These are phyloP conservation scores for Cochlearia excelsa DNA, from an alignment of 345 rosid genomes.

Conservation along the genomic window DNA sequence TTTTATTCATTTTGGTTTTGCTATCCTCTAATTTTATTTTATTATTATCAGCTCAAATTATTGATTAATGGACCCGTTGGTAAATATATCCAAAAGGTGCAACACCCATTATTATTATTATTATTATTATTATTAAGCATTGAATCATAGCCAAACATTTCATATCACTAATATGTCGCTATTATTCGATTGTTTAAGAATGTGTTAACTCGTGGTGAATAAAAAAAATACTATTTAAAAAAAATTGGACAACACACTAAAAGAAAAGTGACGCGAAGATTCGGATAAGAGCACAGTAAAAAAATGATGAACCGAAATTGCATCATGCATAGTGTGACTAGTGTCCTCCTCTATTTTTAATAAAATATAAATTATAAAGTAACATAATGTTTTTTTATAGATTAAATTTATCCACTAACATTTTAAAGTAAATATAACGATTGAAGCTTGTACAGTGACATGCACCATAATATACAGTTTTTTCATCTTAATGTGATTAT, in stretches of 20 bases:
- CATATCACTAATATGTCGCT: conserved; percentile 33
- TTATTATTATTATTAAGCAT: no score
- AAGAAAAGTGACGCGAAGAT: conserved; percentile 31
- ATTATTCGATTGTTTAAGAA: conserved; percentile 39
- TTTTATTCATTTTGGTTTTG: no score
- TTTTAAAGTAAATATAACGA: conserved; percentile 27
- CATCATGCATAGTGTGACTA: conserved; percentile 34
- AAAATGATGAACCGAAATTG: conserved; percentile 28
- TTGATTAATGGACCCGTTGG: no score
- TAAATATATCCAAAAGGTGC: no score
- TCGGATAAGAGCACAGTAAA: conserved; percentile 27
- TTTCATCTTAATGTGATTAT: conserved; percentile 19
- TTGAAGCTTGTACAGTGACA: conserved; percentile 39
- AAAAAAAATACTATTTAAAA: conserved; percentile 1
- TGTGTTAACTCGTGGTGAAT: conserved; percentile 27
- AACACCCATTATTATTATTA: no score
- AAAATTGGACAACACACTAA: conserved; percentile 4
- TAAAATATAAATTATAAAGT: not conserved
- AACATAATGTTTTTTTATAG: conserved; percentile 8
- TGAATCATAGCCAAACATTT: not conserved
- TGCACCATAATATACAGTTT: conserved; percentile 32
- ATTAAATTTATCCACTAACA: conserved; percentile 25
- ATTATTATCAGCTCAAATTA: no score
- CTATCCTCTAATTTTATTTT: no score
- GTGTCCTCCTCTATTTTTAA: conserved; percentile 28